A percentile compares a stretch with the other conserved stretches of the same genome.
Evolutionary conservation across 306 rosid species (phyloP).

Genomic region (Astragalus membranaceus): DNA sequence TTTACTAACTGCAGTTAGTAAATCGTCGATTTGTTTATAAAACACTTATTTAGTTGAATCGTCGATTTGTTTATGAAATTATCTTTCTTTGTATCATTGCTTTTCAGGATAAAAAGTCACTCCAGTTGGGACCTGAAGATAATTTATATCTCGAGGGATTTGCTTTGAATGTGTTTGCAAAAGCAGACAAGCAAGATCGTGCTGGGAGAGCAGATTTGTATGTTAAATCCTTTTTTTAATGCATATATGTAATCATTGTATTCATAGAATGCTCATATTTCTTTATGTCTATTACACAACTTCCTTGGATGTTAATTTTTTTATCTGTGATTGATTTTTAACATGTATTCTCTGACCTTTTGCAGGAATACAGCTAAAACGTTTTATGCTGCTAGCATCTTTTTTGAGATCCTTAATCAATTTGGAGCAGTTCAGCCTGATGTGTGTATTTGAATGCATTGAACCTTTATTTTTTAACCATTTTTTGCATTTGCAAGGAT

Average conservation of each 20-base stretch:
- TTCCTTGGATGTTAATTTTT: not conserved
- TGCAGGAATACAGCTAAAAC: conserved; percentile 96
- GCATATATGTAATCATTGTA: not conserved
- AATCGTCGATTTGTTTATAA: not conserved
- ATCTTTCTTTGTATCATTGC: not conserved
- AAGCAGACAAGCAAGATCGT: conserved; percentile 98
- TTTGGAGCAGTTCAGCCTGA: conserved; percentile 81
- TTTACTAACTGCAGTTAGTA: not conserved
- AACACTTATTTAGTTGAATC: not conserved
- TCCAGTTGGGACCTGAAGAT: conserved; percentile 85
- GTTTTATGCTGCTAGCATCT: conserved; percentile 98
- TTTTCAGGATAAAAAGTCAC: conserved; percentile 79
- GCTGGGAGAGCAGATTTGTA: conserved; percentile 94
- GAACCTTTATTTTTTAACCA: conserved; percentile 11
- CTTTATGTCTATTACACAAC: not conserved
- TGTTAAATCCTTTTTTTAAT: conserved; percentile 5
- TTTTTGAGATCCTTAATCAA: conserved; percentile 90
- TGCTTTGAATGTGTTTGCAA: conserved; percentile 81
- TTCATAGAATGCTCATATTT: not conserved
- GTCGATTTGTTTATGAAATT: not conserved
- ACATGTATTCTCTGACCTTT: conserved; percentile 14
- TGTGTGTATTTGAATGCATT: conserved; percentile 49
- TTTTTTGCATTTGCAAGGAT: conserved; percentile 3
- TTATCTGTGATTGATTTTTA: not conserved
- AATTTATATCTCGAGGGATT: conserved; percentile 86